Percentiles rank a stretch among this genome's conserved stretches.
These are phyloP conservation scores for Sungouiella blattae DNA, from an alignment of 805 yeast genomes.

Conservation along the genomic window DNA sequence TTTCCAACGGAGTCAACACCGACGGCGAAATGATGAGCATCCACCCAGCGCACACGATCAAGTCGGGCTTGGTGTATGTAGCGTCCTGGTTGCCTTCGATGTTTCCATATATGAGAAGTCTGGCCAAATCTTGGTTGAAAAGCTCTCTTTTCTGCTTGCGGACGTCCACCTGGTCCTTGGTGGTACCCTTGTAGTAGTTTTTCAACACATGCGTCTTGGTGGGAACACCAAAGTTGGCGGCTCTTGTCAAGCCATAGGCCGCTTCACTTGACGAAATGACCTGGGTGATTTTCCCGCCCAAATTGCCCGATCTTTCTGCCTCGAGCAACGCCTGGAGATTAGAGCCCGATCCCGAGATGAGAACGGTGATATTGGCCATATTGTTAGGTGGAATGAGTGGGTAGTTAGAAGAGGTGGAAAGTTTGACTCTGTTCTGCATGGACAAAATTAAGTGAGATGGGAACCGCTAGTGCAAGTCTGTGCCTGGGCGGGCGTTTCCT, in stretches of 20 bases:
- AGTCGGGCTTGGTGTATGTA: conserved; percentile 58
- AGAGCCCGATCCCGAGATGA: conserved; percentile 95
- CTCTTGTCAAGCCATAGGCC: conserved; percentile 89
- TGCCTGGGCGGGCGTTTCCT: too few relatives aligned
- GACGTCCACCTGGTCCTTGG: conserved; percentile 60
- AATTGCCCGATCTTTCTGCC: conserved; percentile 44
- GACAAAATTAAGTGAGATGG: too few relatives aligned
- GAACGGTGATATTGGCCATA: conserved; percentile 50
- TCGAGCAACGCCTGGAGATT: conserved; percentile 93
- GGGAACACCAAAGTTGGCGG: conserved; percentile 65
- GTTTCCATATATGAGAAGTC: conserved; percentile 52
- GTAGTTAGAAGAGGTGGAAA: background rate
- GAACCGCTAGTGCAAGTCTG: too few relatives aligned
- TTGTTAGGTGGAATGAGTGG: background rate
- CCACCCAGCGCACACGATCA: conserved; percentile 99
- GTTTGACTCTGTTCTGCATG: conserved; percentile 3
- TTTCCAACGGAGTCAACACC: conserved; percentile 63
- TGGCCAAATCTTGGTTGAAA: conserved; percentile 79
- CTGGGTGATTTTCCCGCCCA: conserved; percentile 56
- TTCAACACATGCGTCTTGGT: conserved; percentile 69
- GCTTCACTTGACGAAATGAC: conserved; percentile 81
- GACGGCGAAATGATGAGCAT: conserved; percentile 83
- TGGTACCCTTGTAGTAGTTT: conserved; percentile 66
- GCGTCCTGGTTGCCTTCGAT: conserved; percentile 27
- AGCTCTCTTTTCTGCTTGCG: conserved; percentile 60